Conservation (phyloP, 352 stramenopile genomes). For the Globisporangium radiosum region DNA sequence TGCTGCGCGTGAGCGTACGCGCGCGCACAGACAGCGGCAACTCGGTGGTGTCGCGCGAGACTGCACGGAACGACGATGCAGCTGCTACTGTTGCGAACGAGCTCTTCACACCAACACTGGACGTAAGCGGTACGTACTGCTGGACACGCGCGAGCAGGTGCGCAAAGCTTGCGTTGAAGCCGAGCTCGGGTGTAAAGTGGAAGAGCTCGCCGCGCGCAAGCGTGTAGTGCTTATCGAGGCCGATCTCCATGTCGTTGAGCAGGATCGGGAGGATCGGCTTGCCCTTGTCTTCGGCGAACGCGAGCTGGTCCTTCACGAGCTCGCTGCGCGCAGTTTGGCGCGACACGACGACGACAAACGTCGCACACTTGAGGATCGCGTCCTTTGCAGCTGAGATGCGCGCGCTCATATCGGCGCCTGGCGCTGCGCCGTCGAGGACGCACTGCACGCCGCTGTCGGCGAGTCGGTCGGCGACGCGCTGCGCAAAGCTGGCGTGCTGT, state of each 20-base stretch:
- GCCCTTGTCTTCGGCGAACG: slow-evolving; percentile 77
- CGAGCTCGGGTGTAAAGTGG: slow-evolving; percentile 74
- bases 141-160: slow-evolving; percentile 39
- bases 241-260: slow-evolving; percentile 69
- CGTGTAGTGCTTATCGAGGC: slow-evolving; percentile 71
- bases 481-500: slow-evolving; percentile 24
- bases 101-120: neutral
- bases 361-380: slow-evolving; percentile 69
- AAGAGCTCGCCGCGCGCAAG: slow-evolving; percentile 64
- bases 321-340: slow-evolving; percentile 55
- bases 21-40: neutral
- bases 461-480: slow-evolving; percentile 44
- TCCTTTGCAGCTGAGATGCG: slow-evolving; percentile 69
- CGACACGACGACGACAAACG: slow-evolving; percentile 70
- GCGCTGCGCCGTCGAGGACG: slow-evolving; percentile 43
- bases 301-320: slow-evolving; percentile 75
- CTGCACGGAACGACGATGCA: slow-evolving; percentile 1
- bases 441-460: slow-evolving; percentile 43
- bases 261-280: slow-evolving; percentile 66
- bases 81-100: neutral
- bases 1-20: too few species aligned
- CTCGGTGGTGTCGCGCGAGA: neutral
- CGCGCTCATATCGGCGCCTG: slow-evolving; percentile 43
- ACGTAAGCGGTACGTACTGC: slow-evolving; percentile 23
- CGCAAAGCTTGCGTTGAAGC: slow-evolving; percentile 71